These are phyloP conservation scores for Lachancea lanzarotensis DNA, from an alignment of 805 yeast species.

Conservation along the genomic window DNA sequence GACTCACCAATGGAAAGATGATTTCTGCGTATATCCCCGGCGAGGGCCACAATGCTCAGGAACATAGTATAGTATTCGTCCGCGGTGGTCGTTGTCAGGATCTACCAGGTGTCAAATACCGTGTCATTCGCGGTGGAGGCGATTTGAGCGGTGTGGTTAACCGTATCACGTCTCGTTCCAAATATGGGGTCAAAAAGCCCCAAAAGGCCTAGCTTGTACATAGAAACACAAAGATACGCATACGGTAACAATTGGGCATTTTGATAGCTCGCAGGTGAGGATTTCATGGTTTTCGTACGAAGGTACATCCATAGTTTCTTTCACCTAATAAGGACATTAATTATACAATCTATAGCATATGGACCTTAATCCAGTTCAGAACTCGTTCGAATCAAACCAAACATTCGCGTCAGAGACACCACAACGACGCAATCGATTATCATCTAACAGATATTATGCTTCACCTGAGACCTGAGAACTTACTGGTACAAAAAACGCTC, in stretches of 20 bases:
- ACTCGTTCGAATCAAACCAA: too few species aligned
- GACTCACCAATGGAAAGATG: slow-evolving; percentile 82
- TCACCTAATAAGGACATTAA: too few species aligned
- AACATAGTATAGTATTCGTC: slow-evolving; percentile 90
- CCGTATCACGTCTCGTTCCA: slow-evolving; percentile 81
- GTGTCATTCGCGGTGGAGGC: slow-evolving; percentile 84
- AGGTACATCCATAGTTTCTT: too few species aligned
- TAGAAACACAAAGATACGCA: not conserved
- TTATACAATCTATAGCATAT: too few species aligned
- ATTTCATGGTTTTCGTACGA: too few species aligned
- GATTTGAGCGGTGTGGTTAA: slow-evolving; percentile 95
- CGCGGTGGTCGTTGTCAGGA: slow-evolving; percentile 99
- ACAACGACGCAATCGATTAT: not conserved
- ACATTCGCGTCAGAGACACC: too few species aligned
- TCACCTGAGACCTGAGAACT: slow-evolving; percentile 77
- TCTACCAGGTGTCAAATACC: slow-evolving; percentile 96
- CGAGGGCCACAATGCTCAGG: slow-evolving; percentile 97
- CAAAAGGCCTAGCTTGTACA: slow-evolving; percentile 33
- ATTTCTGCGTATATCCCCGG: slow-evolving; percentile 95
- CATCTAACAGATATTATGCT: slow-evolving; percentile 46
- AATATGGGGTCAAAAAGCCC: slow-evolving; percentile 89
- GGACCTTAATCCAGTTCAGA: too few species aligned
- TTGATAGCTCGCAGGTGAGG: too few species aligned
- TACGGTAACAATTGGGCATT: too few species aligned
- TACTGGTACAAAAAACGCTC: slow-evolving; percentile 74